Conservation (phyloP, 192 early-diverging fungal species). For the Coemansia sp. region DNA sequence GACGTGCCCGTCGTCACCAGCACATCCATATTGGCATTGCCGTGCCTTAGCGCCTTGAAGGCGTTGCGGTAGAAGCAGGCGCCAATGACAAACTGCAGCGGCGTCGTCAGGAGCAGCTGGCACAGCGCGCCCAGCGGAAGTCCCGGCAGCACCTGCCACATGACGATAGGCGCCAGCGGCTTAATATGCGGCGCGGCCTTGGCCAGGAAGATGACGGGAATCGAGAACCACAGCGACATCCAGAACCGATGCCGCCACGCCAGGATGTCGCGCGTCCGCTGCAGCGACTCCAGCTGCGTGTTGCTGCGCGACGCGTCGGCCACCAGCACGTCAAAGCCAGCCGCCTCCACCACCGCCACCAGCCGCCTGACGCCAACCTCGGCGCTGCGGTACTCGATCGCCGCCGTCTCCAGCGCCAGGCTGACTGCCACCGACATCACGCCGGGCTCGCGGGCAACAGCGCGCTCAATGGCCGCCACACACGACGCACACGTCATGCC, state of each 20-base stretch:
- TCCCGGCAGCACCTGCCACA: constrained; percentile 61
- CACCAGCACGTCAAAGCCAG: constrained; percentile 81
- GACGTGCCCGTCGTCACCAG: constrained; percentile 86
- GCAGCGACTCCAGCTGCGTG: constrained; percentile 83
- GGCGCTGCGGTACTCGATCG: constrained; percentile 68
- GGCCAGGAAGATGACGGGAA: constrained; percentile 79
- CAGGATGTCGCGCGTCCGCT: constrained; percentile 82
- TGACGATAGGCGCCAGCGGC: constrained; percentile 17
- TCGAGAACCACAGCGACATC: constrained; percentile 67
- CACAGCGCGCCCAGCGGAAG: constrained; percentile 68
- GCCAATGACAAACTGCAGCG: constrained; percentile 92
- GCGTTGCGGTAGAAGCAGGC: constrained; percentile 76
- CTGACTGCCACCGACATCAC: constrained; percentile 72
- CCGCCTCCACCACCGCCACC: constrained; percentile 75
- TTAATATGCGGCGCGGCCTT: constrained; percentile 52
- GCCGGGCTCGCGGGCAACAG: constrained; percentile 32
- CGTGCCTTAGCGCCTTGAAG: constrained; percentile 78
- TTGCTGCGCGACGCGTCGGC: constrained; percentile 66
- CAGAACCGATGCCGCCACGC: constrained; percentile 76
- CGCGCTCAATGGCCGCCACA: constrained; percentile 76
- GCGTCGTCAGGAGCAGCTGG: constrained; percentile 79
- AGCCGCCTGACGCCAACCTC: constrained; percentile 75
- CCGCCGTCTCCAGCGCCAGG: constrained; percentile 74
- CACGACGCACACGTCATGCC: constrained; percentile 93
- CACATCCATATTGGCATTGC: constrained; percentile 95